Percentiles rank a stretch among this genome's conserved stretches.
phyloP scores from a whole-genome alignment of 2,329 filamentous ascomycete species.

The Verticillium dahliae region DNA sequence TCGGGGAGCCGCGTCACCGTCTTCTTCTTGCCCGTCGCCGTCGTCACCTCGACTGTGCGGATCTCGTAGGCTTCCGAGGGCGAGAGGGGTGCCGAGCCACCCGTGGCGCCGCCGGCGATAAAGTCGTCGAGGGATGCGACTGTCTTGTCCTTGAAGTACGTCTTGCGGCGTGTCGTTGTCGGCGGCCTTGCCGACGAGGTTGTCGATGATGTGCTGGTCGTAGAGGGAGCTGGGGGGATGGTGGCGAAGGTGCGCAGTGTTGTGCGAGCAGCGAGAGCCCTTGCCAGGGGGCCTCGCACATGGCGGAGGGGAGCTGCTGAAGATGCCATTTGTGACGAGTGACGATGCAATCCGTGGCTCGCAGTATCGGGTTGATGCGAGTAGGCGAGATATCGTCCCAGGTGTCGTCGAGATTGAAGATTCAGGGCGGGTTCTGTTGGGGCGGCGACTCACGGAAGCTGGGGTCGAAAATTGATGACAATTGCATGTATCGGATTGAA shows the following conservation, averaged over 20 bases:
- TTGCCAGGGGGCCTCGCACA: conserved; percentile 34
- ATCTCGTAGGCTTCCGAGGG: conserved; percentile 52
- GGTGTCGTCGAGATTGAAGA: background rate
- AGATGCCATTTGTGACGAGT: conserved; percentile 25
- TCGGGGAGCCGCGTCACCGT: conserved; percentile 72
- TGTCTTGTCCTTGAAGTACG: conserved; percentile 54
- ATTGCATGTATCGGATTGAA: conserved; percentile 9
- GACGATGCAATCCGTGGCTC: conserved; percentile 24
- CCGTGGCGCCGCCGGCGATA: conserved; percentile 30
- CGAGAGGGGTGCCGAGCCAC: conserved; percentile 32
- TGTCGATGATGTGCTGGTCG: conserved; percentile 7
- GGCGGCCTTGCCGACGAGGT: conserved; percentile 11
- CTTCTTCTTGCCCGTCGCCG: conserved; percentile 54
- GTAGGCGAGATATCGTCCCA: background rate
- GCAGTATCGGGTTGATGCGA: background rate
- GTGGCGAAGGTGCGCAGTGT: conserved; percentile 38
- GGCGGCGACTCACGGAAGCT: background rate
- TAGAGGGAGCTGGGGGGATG: conserved; percentile 27
- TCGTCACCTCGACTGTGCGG: conserved; percentile 53
- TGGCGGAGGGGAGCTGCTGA: conserved; percentile 34
- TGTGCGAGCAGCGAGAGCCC: conserved; percentile 25
- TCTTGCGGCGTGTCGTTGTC: conserved; percentile 27
- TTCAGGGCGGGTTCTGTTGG: background rate
- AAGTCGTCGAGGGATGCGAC: conserved; percentile 56
- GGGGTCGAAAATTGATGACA: conserved; percentile 4